Evolutionary conservation across 1,284 basidiomycete genomes (phyloP).

Genomic region (Grifola frondosa): DNA sequence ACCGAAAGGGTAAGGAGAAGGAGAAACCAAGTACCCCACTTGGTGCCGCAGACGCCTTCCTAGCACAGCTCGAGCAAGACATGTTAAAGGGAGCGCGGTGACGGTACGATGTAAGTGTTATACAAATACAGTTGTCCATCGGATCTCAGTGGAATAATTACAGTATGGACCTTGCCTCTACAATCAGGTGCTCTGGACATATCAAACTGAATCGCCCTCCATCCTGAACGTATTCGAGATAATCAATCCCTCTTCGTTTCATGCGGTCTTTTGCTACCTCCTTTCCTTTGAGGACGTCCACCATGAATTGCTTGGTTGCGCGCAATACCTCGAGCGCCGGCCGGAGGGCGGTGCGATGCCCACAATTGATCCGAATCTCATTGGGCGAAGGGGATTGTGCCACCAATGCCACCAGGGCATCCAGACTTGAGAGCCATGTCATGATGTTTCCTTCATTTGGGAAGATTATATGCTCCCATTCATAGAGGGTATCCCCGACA

Average conservation of each 20-base stretch:
- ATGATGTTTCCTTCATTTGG: conserved; percentile 49
- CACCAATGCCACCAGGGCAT: conserved; percentile 43
- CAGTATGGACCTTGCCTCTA: conserved; percentile 31
- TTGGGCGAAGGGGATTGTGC: conserved; percentile 22
- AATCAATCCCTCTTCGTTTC: conserved; percentile 38
- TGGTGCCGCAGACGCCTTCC: conserved; percentile 58
- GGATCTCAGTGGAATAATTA: background rate
- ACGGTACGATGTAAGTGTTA: too few species aligned
- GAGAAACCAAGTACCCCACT: conserved; percentile 11
- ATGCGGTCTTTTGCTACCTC: conserved; percentile 37
- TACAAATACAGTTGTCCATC: background rate
- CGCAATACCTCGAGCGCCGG: conserved; percentile 46
- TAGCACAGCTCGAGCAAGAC: conserved; percentile 60
- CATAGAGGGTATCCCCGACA: conserved; percentile 56
- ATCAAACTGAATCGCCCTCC: conserved; percentile 44
- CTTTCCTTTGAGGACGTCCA: conserved; percentile 43
- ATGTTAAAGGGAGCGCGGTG: conserved; percentile 15
- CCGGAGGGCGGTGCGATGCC: conserved; percentile 44
- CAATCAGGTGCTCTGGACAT: conserved; percentile 50
- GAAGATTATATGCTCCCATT: conserved; percentile 53
- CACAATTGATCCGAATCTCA: conserved; percentile 45
- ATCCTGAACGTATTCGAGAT: conserved; percentile 43
- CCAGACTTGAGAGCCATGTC: conserved; percentile 45
- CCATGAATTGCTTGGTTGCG: conserved; percentile 43
- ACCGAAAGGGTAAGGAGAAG: conserved; percentile 28